Conservation (phyloP, 352 stramenopile species). For the Blastocystis sp. region DNA sequence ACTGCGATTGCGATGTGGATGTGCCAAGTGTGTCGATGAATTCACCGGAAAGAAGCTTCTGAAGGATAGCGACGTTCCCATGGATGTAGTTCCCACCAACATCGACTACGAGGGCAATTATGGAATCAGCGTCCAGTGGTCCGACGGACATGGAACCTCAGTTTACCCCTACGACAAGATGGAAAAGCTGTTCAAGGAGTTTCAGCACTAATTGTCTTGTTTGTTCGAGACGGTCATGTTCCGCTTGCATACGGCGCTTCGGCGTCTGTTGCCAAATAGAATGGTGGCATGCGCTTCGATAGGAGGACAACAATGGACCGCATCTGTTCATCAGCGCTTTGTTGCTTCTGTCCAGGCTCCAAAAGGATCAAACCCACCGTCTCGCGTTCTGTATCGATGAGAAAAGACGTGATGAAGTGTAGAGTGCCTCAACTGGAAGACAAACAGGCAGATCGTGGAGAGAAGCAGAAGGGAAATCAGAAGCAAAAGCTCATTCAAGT, state of each 20-base stretch:
- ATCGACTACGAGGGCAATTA: conserved; percentile 58
- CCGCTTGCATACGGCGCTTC: background rate
- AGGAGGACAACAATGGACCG: background rate
- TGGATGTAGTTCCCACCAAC: conserved; percentile 35
- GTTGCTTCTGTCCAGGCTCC: too few species aligned
- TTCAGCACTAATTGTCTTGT: background rate
- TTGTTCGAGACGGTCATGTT: background rate
- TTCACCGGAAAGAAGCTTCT: conserved; percentile 54
- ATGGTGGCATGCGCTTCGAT: background rate
- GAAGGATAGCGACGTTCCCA: conserved; percentile 41
- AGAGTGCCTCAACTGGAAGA: conserved; percentile 32
- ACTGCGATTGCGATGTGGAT: conserved; percentile 37
- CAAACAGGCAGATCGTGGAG: background rate
- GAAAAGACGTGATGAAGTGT: background rate
- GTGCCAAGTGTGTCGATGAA: conserved; percentile 55
- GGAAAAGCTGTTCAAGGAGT: conserved; percentile 50
- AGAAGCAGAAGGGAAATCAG: background rate
- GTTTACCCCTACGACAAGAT: conserved; percentile 53
- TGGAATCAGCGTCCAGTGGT: conserved; percentile 53
- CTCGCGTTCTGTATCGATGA: too few species aligned
- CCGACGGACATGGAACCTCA: conserved; percentile 43
- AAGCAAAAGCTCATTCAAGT: conserved; percentile 22
- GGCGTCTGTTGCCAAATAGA: background rate
- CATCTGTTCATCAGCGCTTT: too few species aligned
- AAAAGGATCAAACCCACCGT: too few species aligned